Evolutionary conservation across 805 yeast genomes (phyloP).

Genomic region (Ogataea paraovalis): DNA sequence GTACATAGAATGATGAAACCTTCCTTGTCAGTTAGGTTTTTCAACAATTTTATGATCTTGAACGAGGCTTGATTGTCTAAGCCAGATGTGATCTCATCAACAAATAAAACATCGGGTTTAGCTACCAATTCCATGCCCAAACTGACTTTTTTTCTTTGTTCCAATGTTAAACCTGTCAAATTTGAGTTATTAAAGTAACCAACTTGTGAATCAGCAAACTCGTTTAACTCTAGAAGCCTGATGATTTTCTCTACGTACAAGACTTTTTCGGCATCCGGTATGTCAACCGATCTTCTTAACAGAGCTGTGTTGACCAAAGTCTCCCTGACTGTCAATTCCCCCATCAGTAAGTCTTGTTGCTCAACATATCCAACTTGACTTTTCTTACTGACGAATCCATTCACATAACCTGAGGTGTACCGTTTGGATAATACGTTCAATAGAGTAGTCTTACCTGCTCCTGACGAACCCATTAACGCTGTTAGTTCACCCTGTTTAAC

Average conservation of each 20-base stretch:
- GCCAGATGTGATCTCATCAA: slow-evolving; percentile 52
- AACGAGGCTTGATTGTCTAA: slow-evolving; percentile 50
- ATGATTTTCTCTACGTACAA: slow-evolving; percentile 40
- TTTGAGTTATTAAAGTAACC: slow-evolving; percentile 36
- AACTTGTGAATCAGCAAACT: slow-evolving; percentile 46
- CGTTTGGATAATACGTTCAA: slow-evolving; percentile 45
- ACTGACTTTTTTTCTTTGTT: slow-evolving; percentile 40
- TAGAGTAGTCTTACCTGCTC: slow-evolving; percentile 49
- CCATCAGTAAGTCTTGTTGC: slow-evolving; percentile 47
- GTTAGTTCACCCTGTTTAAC: slow-evolving; percentile 38
- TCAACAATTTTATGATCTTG: slow-evolving; percentile 44
- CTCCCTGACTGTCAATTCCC: slow-evolving; percentile 44
- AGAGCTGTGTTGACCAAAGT: slow-evolving; percentile 30
- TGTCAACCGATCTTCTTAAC: slow-evolving; percentile 32
- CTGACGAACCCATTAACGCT: slow-evolving; percentile 47
- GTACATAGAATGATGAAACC: slow-evolving; percentile 48
- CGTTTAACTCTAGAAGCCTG: slow-evolving; percentile 35
- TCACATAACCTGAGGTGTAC: slow-evolving; percentile 44
- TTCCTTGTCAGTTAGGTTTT: slow-evolving; percentile 42
- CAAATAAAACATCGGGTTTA: slow-evolving; percentile 42
- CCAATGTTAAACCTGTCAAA: slow-evolving; percentile 40
- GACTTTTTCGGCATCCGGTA: slow-evolving; percentile 36
- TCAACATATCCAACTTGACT: slow-evolving; percentile 51
- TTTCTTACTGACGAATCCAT: slow-evolving; percentile 25
- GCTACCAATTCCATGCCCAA: slow-evolving; percentile 46